Percentiles rank a stretch among this genome's conserved stretches.
Evolutionary conservation across 495 filamentous ascomycete genomes (phyloP).

Genomic region (Letharia columbiana): DNA sequence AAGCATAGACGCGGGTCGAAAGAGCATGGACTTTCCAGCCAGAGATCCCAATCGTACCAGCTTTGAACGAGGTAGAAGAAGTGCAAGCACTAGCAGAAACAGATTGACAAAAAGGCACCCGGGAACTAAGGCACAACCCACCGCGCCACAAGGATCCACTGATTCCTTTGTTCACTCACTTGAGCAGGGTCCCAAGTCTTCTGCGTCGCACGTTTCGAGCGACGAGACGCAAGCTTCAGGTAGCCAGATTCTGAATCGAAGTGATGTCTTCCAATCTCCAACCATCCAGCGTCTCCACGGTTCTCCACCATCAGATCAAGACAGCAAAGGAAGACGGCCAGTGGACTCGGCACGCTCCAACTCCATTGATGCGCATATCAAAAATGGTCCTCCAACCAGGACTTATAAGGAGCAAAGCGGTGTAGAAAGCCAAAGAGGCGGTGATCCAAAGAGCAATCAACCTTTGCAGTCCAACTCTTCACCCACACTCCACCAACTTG

Average conservation of each 20-base stretch:
- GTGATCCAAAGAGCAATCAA: constrained; percentile 9
- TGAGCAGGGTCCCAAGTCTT: constrained; percentile 60
- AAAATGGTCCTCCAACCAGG: constrained; percentile 19
- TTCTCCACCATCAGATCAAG: constrained; percentile 27
- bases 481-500: constrained; percentile 60
- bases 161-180: constrained; percentile 72
- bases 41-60: constrained; percentile 35
- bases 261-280: constrained; percentile 84
- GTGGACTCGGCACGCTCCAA: constrained; percentile 35
- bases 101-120: constrained; percentile 35
- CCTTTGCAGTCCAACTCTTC: constrained; percentile 35
- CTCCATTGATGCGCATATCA: constrained; percentile 20
- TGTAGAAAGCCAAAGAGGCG: not conserved
- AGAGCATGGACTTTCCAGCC: constrained; percentile 21
- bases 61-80: constrained; percentile 46
- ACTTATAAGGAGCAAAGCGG: constrained; percentile 15
- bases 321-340: constrained; percentile 32
- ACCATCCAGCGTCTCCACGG: constrained; percentile 47
- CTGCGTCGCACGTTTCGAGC: constrained; percentile 57
- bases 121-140: constrained; percentile 32
- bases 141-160: constrained; percentile 54
- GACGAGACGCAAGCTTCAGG: constrained; percentile 70
- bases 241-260: constrained; percentile 79
- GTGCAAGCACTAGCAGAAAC: constrained; percentile 47
- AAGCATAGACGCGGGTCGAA: constrained; percentile 26